Base-by-base conservation (phyloP, 139 green algal genomes). In the Penium margaritaceum region DNA sequence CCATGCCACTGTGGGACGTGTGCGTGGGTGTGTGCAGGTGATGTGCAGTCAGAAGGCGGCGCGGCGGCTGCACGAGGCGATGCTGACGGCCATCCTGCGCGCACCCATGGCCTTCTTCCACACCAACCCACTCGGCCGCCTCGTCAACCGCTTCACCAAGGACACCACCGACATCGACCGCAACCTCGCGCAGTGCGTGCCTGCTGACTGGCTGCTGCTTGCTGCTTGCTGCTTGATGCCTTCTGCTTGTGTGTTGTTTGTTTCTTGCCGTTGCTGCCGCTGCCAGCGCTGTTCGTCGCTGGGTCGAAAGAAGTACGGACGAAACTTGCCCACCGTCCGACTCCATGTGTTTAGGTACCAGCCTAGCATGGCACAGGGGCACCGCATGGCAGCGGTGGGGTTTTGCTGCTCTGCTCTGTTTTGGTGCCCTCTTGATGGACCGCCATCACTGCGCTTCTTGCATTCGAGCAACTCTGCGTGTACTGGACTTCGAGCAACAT, bases 101-200 rank as follows among this genome's bases (percentile, higher is more conserved):
- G 83, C 88, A 0, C 92, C 92, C 1, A 84, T 97, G 37, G 83
- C 84, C 3, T 97, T 97, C 84, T 97, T 97, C 79, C 89, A 97
- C 85, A 93, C 87, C 64, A 93, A 93, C 66, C 92, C 92, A n/a
- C n/a, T n/a, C n/a, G 92, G 92, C 9, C 85, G 92, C 67, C 80
- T 97, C 32, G 76, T 97, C 55, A 97, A 97, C 84, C 80, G 86
- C 76, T 89, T 88, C 66, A 82, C 63, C 43, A 91, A 90, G n/a
- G 74, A 80, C 30, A 68, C 85, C 4, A 53, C 41, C 2, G 60
- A 76, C 30, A n/a, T 69, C 5, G 72, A 81, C 44, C 33, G 34
- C 14, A 82, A 73, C 47, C 65, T 85, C 6, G 35, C 30, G 5
- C 37, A 53, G 17, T 74, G 74, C 55, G 35, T 34, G 54, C 74